A percentile compares a stretch with the other conserved stretches of the same genome.
These are phyloP conservation scores for Erodium texanum DNA, from an alignment of 441 rosid genomes.

Conservation along the genomic window DNA sequence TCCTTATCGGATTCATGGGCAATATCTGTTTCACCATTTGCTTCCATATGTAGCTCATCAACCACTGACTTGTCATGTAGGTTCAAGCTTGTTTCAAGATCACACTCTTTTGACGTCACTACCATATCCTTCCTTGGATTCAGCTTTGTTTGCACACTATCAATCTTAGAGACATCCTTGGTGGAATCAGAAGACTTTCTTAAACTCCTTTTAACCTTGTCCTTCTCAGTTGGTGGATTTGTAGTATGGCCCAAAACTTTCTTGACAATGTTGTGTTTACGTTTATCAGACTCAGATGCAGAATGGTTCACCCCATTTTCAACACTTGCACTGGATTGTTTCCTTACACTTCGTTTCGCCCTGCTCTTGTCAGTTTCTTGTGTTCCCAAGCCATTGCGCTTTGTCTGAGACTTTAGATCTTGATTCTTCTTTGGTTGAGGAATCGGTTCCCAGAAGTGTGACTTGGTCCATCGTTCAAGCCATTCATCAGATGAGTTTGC, in stretches of 20 bases:
- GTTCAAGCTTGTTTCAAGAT: conserved; percentile 25
- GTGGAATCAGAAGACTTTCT: conserved; percentile 6
- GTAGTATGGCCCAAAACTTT: conserved; percentile 27
- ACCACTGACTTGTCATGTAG: conserved; percentile 20
- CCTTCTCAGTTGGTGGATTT: conserved; percentile 11
- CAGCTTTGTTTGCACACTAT: conserved; percentile 34
- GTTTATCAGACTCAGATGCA: conserved; percentile 34
- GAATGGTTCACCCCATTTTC: conserved; percentile 32
- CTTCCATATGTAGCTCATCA: conserved; percentile 26
- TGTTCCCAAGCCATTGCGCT: conserved; percentile 29
- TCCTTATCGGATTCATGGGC: conserved; percentile 24
- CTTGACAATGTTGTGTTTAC: conserved; percentile 35
- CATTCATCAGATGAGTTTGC: conserved; percentile 55
- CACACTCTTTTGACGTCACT: conserved; percentile 22
- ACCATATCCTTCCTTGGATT: conserved; percentile 26
- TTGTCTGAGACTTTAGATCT: conserved; percentile 26
- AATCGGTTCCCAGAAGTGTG: conserved; percentile 48
- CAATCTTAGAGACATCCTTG: conserved; percentile 18
- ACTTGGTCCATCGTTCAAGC: conserved; percentile 70
- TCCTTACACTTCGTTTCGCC: conserved; percentile 37
- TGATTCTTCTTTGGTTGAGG: conserved; percentile 31
- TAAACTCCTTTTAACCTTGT: conserved; percentile 15
- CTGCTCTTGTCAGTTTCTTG: conserved; percentile 32
- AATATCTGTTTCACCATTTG: conserved; percentile 26
- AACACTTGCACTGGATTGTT: conserved; percentile 25